Evolutionary conservation across 1,284 basidiomycete genomes (phyloP), one percentile per base, ranked within the genome.

Genomic region (Heterobasidion parviporum): DNA sequence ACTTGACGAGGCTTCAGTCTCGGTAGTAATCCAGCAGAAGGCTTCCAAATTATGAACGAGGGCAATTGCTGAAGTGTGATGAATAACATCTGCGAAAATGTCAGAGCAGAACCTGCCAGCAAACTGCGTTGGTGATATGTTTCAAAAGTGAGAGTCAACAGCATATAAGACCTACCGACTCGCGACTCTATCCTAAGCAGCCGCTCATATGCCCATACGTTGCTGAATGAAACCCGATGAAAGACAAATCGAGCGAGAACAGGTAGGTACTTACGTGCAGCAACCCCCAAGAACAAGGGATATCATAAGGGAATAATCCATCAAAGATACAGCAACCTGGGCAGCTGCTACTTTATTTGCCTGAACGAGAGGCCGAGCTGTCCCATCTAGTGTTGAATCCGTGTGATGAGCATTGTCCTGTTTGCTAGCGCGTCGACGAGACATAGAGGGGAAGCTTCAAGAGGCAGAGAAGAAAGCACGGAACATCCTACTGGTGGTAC

Each of bases 1-100:
- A 94, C 88, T 60, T 81, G 78, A 50, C 86, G 76, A 14, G 80
- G 75, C 65, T 82, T 84, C n/a, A 89, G 70, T 3, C 68, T 67
- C 12, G 82, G 83, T 3, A 82, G 46, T 57, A 64, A 63, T 32
- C 63, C 60, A 14, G 62, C 57, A 44, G 67, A 62, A 18, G 60
- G 59, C 53, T 71, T 50, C 62, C 67, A 75, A 4, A 59, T 62
- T 50, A 88, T 58, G 65, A 86, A 87, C 0, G 74, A 73, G 1
- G 85, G 83, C 10, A 87, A 67, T 6, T 79, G 76, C 56, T 82
- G 81, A 9, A 80, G 52, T 2, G 88, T 79, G 53, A 92, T 87
- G 70, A 90, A 92, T 35, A 83, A 60, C 80, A 92, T 90, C 70
- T 94, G 91, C 5, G 84, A 82, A 70, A 93, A 91, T 2, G 90